Evolutionary conservation across 1,139 yeast species (phyloP).

Genomic region (Zygoascus hellenicus): DNA sequence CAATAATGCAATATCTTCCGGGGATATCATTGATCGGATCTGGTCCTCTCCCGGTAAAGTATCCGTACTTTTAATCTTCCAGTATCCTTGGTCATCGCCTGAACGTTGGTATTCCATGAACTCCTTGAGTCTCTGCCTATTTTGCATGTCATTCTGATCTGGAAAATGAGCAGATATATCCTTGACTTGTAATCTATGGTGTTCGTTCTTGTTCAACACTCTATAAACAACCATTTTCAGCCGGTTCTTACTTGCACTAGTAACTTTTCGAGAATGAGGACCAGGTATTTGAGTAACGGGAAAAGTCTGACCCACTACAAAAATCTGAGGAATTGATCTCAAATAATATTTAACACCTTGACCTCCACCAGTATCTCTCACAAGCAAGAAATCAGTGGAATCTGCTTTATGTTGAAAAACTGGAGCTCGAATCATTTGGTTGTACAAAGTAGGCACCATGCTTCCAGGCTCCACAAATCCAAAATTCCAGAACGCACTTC

Average conservation of each 20-base stretch:
- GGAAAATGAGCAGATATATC: conserved; percentile 93
- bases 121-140: conserved; percentile 89
- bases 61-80: conserved; percentile 81
- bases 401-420: conserved; percentile 78
- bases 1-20: conserved; percentile 82
- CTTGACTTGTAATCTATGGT: conserved; percentile 72
- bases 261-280: conserved; percentile 93
- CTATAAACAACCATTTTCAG: conserved; percentile 91
- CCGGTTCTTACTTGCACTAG: conserved; percentile 86
- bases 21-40: conserved; percentile 78
- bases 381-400: conserved; percentile 73
- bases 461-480: conserved; percentile 96
- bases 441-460: conserved; percentile 88
- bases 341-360: conserved; percentile 50
- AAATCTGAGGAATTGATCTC: conserved; percentile 63
- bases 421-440: conserved; percentile 90
- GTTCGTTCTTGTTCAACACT: conserved; percentile 70
- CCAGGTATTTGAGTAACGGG: conserved; percentile 97
- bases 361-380: conserved; percentile 71
- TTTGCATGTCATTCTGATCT: conserved; percentile 96
- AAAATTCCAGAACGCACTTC: conserved; percentile 97
- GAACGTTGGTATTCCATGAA: conserved; percentile 96
- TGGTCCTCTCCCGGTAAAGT: conserved; percentile 72
- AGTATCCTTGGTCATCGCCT: conserved; percentile 91
- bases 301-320: conserved; percentile 86